phyloP scores from a whole-genome alignment of 73 alveolate species.

The Paramecium sexaurelia region DNA sequence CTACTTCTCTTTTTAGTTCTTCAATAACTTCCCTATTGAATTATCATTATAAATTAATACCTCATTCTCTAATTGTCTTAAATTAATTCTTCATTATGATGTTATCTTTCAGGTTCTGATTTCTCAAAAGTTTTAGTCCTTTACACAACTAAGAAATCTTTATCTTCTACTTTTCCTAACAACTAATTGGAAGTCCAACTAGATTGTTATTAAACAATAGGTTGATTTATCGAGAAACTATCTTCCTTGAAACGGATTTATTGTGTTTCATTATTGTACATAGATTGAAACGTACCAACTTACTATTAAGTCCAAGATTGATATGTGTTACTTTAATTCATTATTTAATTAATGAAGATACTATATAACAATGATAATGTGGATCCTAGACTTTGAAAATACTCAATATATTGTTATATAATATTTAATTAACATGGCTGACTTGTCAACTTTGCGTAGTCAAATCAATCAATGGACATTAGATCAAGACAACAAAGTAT shows the following conservation, averaged over 20 bases:
- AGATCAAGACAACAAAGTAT: constrained; percentile 49
- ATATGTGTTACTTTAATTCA: neutral
- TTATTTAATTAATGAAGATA: neutral
- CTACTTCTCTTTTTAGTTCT: neutral
- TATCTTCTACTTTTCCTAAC: neutral
- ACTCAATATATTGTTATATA: neutral
- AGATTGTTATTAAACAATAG: neutral
- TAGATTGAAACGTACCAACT: neutral
- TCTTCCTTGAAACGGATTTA: constrained; percentile 3
- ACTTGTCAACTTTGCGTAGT: constrained; percentile 39
- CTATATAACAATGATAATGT: neutral
- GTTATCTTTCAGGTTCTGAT: neutral
- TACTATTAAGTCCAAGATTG: neutral
- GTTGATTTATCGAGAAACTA: neutral
- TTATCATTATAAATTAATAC: neutral
- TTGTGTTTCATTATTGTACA: neutral
- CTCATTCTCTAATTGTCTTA: constrained; percentile 40
- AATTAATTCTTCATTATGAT: neutral
- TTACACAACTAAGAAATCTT: neutral
- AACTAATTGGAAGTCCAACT: neutral
- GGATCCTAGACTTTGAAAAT: neutral
- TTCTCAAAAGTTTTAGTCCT: neutral
- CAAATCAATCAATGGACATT: constrained; percentile 41
- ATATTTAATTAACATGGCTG: constrained; percentile 10
- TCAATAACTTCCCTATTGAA: constrained; percentile 13